Base-by-base conservation (phyloP, 192 early-diverging fungal species). In the Backusella circina region DNA sequence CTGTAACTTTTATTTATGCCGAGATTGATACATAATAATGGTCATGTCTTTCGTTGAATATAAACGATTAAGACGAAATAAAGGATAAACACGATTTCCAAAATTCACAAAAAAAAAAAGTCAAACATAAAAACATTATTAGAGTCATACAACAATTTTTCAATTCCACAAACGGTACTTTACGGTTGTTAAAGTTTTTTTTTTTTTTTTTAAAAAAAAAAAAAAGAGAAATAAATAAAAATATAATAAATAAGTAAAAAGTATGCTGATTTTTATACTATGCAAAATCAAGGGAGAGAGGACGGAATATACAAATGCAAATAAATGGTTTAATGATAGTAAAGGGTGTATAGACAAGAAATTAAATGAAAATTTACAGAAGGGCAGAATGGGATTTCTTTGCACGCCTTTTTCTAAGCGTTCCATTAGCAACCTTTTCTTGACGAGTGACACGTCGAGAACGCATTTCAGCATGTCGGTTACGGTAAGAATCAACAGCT, bases 401-500 rank as follows among this genome's bases (percentile, higher is more conserved):
- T 26, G 57, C 71, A 61, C 65, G 51, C 50, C 88, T 79, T 36
- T 80, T 82, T 26, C 87, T 75, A n/a, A 86, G 75, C 3, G 81
- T 89, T 10, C 88, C 86, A 71, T 88, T 89, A 7, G 79, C 70
- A n/a, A 88, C 77, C 80, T 94, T 93, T 79, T 92, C 91, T 77
- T 91, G 84, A 32, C 92, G 77, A 2, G 88, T 84, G 1, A 94
- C 89, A 15, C 93, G 81, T 15, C 93, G 79, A 37, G 88, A 90
- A 65, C 89, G 82, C 70, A 88, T 82, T 10, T 88, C 89, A 9
- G 88, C 85, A 51, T 90, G 88, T 50, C 87, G 81, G 41, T 91
- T 88, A 12, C 90, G 84, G 44, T 89, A 94, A 51, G 86, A 91
- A 75, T 95, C 93, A 0, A 95, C 93, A 1, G 92, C 91, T 0